Evolutionary conservation across 2,329 filamentous ascomycete genomes (phyloP), one percentile per base, ranked within the genome.

Genomic region (Pezicula radicicola): DNA sequence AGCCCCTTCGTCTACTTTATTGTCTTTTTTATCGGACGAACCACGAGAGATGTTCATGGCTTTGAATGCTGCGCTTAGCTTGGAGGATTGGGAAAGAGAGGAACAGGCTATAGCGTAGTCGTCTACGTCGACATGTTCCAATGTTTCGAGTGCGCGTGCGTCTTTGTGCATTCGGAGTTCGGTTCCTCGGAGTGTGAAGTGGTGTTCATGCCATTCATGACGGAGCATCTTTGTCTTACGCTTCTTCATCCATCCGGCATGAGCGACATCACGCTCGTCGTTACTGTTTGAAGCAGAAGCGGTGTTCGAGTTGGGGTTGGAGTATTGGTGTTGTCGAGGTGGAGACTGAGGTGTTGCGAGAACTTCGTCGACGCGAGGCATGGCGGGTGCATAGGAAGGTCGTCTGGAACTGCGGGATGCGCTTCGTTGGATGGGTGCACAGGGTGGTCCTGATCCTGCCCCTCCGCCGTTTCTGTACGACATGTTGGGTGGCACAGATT

Each of bases 401-500:
- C 87, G 82, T 49, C 85, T 80, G 49, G 81, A 85, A 16, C 79
- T 72, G 48, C 80, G 79, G 18, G 63, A 65, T 46, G 54, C 58
- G 21, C 61, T 60, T 50, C 66, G 57, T 48, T 58, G 46, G 55
- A 60, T 50, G 15, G 54, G 59, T 28, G 53, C 54, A 18, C 33
- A 45, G 10, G 44, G 52, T 42, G 54, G 52, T 41, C 51, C 25
- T 25, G 25, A 25, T 25, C 25, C 25, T 25, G 25, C 51, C 30
- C 53, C 55, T 52, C 66, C 67, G 54, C 68, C 64, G 40, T 74
- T 68, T 30, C 84, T 82, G 75, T 88, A 96, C 67, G 84, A 86
- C 91, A 97, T 96, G 72, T 96, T 86, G 6, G 93, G 93, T 41
- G 93, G 93, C 0, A 97, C 93, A 5, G 92, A 97, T 69, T 96